Evolutionary conservation across 2,329 filamentous ascomycete species (phyloP), one percentile per base, ranked within the genome.

Genomic region (Sarocladium brachiariae): DNA sequence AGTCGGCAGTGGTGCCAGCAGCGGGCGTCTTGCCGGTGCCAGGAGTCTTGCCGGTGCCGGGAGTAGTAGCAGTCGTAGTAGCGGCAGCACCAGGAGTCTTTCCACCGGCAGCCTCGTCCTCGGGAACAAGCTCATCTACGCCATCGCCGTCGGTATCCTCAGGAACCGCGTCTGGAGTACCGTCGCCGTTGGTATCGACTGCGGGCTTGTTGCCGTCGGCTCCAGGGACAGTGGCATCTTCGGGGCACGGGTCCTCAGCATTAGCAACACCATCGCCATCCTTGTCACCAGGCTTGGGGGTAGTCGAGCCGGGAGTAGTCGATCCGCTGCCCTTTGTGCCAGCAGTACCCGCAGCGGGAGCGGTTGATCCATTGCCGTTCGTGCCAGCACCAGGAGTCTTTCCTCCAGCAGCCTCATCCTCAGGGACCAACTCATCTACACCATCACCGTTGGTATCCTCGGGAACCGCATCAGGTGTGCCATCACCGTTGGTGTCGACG

Each of bases 281-380:
- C 35, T 39, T 39, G 35, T 39, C 35, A 21, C 35, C 35, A 39
- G 35, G 35, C 35, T 39, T 39, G 35, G 35, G 35, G 7, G 18
- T 39, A 13, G 7, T 13, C 7, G 27, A 30, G 27, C 27, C 27
- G 13, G 27, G 27, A 30, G 27, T 13, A 30, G 27, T 30, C 7
- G 27, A 30, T 30, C 27, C 27, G n/a, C n/a, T n/a, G n/a, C n/a
- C n/a, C n/a, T n/a, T n/a, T n/a, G n/a, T n/a, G n/a, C n/a, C n/a
- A n/a, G n/a, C n/a, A n/a, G n/a, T n/a, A n/a, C n/a, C n/a, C n/a
- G n/a, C n/a, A n/a, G n/a, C n/a, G 13, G 27, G 27, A 30, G 27
- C 27, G 27, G 27, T 30, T 30, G 27, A 30, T 7, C 27, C 27
- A 13, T 13, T 30, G 10, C 33, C 33, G 6, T 13, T 18, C 10